Conservation (phyloP, 768 basidiomycete genomes). For the Auricularia cornea region DNA sequence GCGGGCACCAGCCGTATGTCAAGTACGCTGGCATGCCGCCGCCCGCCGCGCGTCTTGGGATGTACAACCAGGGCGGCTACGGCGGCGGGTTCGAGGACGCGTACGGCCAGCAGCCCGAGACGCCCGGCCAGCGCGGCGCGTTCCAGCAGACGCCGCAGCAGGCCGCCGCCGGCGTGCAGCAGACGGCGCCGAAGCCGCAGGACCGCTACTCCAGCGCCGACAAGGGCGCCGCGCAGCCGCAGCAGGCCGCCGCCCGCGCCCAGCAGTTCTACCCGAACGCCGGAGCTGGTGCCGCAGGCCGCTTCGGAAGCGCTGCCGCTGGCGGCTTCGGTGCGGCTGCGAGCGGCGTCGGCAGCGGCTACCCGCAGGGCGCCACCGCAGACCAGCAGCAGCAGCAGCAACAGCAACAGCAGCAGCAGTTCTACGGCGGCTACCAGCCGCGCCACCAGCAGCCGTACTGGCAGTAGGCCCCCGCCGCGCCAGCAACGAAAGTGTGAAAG, state of each 20-base stretch:
- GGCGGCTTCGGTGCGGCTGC: background rate
- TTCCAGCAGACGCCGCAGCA: slow-evolving; percentile 20
- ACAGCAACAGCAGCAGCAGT: slow-evolving; percentile 26
- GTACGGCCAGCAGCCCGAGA: slow-evolving; percentile 43
- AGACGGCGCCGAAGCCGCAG: slow-evolving; percentile 38
- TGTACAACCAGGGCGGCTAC: background rate
- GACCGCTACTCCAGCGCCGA: slow-evolving; percentile 36
- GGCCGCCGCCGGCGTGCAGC: slow-evolving; percentile 24
- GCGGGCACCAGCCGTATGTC: background rate
- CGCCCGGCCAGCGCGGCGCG: slow-evolving; percentile 47
- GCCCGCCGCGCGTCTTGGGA: background rate
- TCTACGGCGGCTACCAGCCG: slow-evolving; percentile 43
- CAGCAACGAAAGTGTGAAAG: too few relatives aligned
- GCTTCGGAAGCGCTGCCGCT: slow-evolving; percentile 40
- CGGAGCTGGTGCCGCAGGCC: background rate
- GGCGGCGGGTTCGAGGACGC: slow-evolving; percentile 27
- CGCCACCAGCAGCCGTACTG: slow-evolving; percentile 57
- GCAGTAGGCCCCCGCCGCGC: slow-evolving; percentile 21
- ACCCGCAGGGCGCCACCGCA: slow-evolving; percentile 34
- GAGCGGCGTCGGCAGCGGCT: slow-evolving; percentile 30
- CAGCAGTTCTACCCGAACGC: background rate
- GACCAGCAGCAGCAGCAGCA: slow-evolving; percentile 24
- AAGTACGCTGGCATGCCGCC: background rate
- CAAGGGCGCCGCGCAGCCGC: slow-evolving; percentile 49
- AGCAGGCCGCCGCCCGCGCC: background rate